Evolutionary conservation across 805 yeast genomes (phyloP).

Genomic region (Pichia manshurica): DNA sequence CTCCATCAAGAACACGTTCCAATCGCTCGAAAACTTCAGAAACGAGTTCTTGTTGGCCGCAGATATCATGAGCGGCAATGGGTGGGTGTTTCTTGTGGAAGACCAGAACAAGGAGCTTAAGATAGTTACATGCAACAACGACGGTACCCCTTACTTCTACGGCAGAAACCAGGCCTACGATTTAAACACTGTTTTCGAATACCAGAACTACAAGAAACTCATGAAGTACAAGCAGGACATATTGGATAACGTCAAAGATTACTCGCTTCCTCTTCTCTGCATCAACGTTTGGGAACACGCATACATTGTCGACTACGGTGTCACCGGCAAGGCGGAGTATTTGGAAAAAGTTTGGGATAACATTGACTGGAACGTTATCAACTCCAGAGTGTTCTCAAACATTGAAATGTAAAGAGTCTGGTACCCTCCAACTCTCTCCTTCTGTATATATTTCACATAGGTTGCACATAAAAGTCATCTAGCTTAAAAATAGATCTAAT

Average conservation of each 20-base stretch:
- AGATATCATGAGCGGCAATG: slow-evolving; percentile 55
- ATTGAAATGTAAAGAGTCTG: slow-evolving; percentile 11
- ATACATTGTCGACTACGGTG: slow-evolving; percentile 80
- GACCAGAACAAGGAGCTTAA: slow-evolving; percentile 51
- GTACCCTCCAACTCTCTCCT: neutral
- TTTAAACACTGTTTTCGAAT: slow-evolving; percentile 64
- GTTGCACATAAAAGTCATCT: neutral
- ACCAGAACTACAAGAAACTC: slow-evolving; percentile 45
- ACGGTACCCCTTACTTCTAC: slow-evolving; percentile 71
- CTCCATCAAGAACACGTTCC: slow-evolving; percentile 35
- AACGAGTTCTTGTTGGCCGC: slow-evolving; percentile 45
- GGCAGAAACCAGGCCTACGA: slow-evolving; percentile 69
- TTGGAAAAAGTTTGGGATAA: slow-evolving; percentile 71
- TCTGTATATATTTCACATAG: neutral
- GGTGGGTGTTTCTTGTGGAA: slow-evolving; percentile 74
- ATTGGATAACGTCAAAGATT: slow-evolving; percentile 42
- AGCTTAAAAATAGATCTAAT: no score
- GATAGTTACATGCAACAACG: slow-evolving; percentile 55
- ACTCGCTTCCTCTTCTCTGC: slow-evolving; percentile 67
- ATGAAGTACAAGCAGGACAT: slow-evolving; percentile 30
- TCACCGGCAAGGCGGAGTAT: slow-evolving; percentile 66
- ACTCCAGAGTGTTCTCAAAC: slow-evolving; percentile 31
- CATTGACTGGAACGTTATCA: slow-evolving; percentile 80
- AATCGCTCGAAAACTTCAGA: slow-evolving; percentile 46
- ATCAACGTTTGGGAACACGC: slow-evolving; percentile 87